Evolutionary conservation across 805 yeast species (phyloP).

Genomic region (baker's yeast (Saccharomyces cerevisiae)): DNA sequence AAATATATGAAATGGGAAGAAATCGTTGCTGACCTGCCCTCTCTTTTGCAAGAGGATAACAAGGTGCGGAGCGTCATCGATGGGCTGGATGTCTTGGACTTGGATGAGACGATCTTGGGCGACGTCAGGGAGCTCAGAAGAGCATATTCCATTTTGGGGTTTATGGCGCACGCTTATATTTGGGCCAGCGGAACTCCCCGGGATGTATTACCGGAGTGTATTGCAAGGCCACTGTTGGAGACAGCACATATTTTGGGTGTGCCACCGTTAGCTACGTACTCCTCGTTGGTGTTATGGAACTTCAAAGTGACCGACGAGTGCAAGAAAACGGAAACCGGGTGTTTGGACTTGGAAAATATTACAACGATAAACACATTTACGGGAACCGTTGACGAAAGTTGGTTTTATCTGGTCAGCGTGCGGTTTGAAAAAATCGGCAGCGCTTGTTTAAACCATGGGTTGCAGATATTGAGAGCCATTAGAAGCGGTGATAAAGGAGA

Average conservation of each 20-base stretch:
- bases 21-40: constrained; percentile 58
- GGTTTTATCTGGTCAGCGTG: constrained; percentile 88
- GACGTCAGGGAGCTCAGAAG: constrained; percentile 54
- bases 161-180: constrained; percentile 79
- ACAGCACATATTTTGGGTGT: constrained; percentile 54
- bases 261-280: constrained; percentile 84
- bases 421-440: constrained; percentile 82
- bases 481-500: constrained; percentile 36
- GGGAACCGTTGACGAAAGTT: constrained; percentile 82
- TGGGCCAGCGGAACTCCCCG: constrained; percentile 69
- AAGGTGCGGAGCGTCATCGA: constrained; percentile 59
- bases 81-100: constrained; percentile 47
- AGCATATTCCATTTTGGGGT: constrained; percentile 73
- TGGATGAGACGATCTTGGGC: constrained; percentile 33
- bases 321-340: constrained; percentile 27
- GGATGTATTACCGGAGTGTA: constrained; percentile 54
- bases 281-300: constrained; percentile 85
- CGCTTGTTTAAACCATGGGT: constrained; percentile 54
- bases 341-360: constrained; percentile 55
- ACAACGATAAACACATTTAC: constrained; percentile 80
- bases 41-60: constrained; percentile 53
- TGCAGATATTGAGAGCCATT: constrained; percentile 55
- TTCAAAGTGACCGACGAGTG: constrained; percentile 47
- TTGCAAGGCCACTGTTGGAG: constrained; percentile 63
- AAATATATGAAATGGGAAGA: constrained; percentile 76